These are phyloP conservation scores for Ogataea thermomethanolica DNA, from an alignment of 805 yeast genomes.

Conservation along the genomic window DNA sequence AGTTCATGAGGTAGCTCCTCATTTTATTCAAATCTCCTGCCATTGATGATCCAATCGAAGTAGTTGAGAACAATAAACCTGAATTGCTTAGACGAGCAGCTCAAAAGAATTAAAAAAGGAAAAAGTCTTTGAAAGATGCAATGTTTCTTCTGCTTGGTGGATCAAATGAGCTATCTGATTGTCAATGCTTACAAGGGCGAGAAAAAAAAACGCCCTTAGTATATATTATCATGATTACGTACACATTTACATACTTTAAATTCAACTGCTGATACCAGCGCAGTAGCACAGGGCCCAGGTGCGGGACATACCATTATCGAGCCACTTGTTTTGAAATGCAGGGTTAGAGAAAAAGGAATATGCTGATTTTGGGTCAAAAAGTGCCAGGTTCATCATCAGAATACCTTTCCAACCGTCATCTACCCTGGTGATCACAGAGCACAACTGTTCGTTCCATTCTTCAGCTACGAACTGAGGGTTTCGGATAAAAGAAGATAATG, in stretches of 20 bases:
- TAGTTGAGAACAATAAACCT: no score
- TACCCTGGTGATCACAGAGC: slow-evolving; percentile 37
- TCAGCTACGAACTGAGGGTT: slow-evolving; percentile 45
- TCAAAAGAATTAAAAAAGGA: neutral
- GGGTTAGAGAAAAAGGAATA: slow-evolving; percentile 40
- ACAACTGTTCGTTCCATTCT: slow-evolving; percentile 38
- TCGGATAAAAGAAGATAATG: slow-evolving; percentile 55
- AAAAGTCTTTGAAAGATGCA: neutral
- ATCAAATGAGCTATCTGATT: neutral
- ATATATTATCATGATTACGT: slow-evolving; percentile 1
- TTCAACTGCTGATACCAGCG: slow-evolving; percentile 43
- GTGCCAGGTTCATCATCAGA: slow-evolving; percentile 42
- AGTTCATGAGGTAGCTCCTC: slow-evolving; percentile 12
- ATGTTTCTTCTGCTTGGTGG: neutral
- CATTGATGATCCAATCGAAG: neutral
- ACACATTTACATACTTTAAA: neutral
- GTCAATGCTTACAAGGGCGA: slow-evolving; percentile 2
- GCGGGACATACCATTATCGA: slow-evolving; percentile 61
- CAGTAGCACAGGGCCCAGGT: slow-evolving; percentile 61
- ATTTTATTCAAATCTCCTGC: slow-evolving; percentile 12
- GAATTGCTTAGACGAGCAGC: neutral
- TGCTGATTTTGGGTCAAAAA: slow-evolving; percentile 39
- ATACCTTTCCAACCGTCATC: slow-evolving; percentile 67
- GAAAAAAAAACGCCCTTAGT: slow-evolving; percentile 2
- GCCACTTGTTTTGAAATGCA: slow-evolving; percentile 35